Percentiles rank a stretch among this genome's conserved stretches.
phyloP scores from a whole-genome alignment of 2,329 filamentous ascomycete genomes.

The Podosphaera leucotricha region DNA sequence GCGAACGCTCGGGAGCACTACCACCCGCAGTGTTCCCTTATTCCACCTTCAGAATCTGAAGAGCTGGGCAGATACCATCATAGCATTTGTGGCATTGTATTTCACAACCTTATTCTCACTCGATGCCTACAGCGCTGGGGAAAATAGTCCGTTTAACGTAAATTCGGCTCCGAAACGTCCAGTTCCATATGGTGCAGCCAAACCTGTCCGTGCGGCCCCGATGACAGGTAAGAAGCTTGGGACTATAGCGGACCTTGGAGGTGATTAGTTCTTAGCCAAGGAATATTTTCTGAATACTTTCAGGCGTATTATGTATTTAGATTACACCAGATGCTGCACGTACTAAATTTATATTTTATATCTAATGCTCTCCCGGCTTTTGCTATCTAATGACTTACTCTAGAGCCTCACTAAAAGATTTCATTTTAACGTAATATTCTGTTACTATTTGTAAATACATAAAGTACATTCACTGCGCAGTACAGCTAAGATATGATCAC shows the following conservation, averaged over 20 bases:
- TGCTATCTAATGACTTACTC: too few relatives aligned
- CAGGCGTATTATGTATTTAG: too few relatives aligned
- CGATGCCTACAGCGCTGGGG: slow-evolving; percentile 36
- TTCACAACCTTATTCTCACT: slow-evolving; percentile 38
- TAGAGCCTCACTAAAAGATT: too few relatives aligned
- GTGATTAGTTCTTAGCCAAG: too few relatives aligned
- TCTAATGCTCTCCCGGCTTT: too few relatives aligned
- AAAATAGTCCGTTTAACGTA: slow-evolving; percentile 34
- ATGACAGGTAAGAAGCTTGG: slow-evolving; percentile 14
- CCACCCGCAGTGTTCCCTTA: slow-evolving; percentile 8
- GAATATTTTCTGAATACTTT: too few relatives aligned
- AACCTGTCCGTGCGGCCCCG: slow-evolving; percentile 10
- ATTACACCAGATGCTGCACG: too few relatives aligned
- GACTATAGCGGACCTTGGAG: slow-evolving; percentile 14
- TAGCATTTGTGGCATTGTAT: slow-evolving; percentile 36
- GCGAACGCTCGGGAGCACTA: slow-evolving; percentile 30
- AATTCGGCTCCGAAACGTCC: slow-evolving; percentile 14
- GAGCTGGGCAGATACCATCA: slow-evolving; percentile 23
- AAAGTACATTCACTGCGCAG: too few relatives aligned
- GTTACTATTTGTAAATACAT: too few relatives aligned
- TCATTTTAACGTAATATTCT: too few relatives aligned
- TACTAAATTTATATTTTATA: too few relatives aligned
- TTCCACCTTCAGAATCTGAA: slow-evolving; percentile 18
- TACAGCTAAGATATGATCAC: too few relatives aligned
- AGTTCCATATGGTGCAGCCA: slow-evolving; percentile 8